Evolutionary conservation across 768 basidiomycete genomes (phyloP).

Genomic region (Trichaptum fuscoviolaceum): DNA sequence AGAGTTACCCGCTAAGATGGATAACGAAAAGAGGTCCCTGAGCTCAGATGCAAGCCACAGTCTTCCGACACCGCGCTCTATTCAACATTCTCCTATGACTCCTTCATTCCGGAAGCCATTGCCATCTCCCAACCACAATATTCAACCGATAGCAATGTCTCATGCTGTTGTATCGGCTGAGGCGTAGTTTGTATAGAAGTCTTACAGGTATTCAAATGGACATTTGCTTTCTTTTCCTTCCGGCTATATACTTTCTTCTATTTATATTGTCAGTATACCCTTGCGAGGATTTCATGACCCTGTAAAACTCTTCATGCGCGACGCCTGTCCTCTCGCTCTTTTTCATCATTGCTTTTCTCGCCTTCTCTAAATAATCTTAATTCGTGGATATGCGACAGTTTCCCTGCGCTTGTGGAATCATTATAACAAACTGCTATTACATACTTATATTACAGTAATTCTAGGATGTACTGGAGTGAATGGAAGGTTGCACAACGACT

Average conservation of each 20-base stretch:
- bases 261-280: slow-evolving; percentile 1
- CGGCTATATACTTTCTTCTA: neutral
- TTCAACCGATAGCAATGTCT: neutral
- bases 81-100: neutral
- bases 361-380: neutral
- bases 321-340: neutral
- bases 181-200: neutral
- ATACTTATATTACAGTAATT: slow-evolving; percentile 1
- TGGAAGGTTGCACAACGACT: neutral
- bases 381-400: neutral
- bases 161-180: neutral
- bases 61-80: neutral
- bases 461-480: neutral
- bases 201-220: neutral
- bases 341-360: neutral
- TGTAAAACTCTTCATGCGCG: neutral
- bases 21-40: neutral
- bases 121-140: neutral
- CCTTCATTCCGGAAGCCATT: neutral
- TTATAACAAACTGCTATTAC: neutral
- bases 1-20: neutral
- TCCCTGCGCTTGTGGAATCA: neutral
- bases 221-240: neutral
- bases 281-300: neutral
- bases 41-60: neutral